Percentiles rank a stretch among this genome's conserved stretches.
Conservation (phyloP, 495 filamentous ascomycete species). For the Lophiotrema nucula region DNA sequence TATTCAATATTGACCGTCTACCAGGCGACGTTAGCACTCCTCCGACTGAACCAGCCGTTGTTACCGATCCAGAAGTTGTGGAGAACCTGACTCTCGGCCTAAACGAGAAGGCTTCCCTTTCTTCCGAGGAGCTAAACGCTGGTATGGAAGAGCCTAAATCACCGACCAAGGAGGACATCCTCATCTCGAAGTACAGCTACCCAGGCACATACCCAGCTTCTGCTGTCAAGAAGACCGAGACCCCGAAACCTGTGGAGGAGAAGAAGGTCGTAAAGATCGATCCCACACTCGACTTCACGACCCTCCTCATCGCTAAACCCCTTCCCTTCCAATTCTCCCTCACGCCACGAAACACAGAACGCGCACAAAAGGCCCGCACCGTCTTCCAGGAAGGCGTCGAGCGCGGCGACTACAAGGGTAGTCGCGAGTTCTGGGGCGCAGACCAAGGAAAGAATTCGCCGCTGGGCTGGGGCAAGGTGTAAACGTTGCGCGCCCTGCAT, state of each 20-base stretch:
- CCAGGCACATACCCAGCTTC: slow-evolving; percentile 17
- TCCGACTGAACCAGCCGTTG: slow-evolving; percentile 5
- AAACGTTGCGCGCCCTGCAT: not conserved
- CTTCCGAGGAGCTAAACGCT: slow-evolving; percentile 33
- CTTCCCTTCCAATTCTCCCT: slow-evolving; percentile 39
- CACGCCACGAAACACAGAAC: slow-evolving; percentile 20
- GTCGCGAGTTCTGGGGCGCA: slow-evolving; percentile 34
- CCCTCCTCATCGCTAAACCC: slow-evolving; percentile 41
- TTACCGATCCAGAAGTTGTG: slow-evolving; percentile 11
- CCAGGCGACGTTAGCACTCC: not conserved
- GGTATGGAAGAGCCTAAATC: slow-evolving; percentile 21
- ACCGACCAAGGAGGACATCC: slow-evolving; percentile 17
- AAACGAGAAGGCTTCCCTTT: slow-evolving; percentile 32
- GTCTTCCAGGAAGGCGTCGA: slow-evolving; percentile 24
- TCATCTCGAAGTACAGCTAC: slow-evolving; percentile 21
- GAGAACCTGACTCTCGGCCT: slow-evolving; percentile 6
- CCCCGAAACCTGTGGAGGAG: slow-evolving; percentile 27
- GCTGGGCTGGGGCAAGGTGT: slow-evolving; percentile 39
- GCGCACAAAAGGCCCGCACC: slow-evolving; percentile 29
- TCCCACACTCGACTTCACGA: slow-evolving; percentile 38
- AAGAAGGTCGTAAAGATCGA: slow-evolving; percentile 17
- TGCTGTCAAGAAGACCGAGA: not conserved
- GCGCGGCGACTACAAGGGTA: slow-evolving; percentile 32
- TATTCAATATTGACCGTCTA: slow-evolving; percentile 52
- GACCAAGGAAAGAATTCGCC: slow-evolving; percentile 27